phyloP scores from a whole-genome alignment of 768 basidiomycete species.

The Termitomyces titanicus region DNA sequence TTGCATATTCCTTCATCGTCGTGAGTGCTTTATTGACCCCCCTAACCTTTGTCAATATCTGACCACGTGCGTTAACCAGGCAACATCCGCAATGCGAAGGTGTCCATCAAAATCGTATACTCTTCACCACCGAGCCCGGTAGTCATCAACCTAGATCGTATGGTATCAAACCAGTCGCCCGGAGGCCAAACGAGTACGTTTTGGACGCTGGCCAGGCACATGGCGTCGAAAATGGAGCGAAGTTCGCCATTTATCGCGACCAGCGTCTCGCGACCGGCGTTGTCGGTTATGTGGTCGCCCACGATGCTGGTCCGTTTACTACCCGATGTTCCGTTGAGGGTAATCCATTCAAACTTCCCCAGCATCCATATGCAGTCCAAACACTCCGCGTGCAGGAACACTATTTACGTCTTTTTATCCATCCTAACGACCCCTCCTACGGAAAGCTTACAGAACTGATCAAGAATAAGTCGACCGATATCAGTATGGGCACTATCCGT shows the following conservation, averaged over 20 bases:
- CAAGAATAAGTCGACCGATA: not conserved
- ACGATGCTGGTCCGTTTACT: not conserved
- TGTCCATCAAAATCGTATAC: slow-evolving; percentile 1
- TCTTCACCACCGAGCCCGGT: not conserved
- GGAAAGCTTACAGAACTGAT: not conserved
- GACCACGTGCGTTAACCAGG: not conserved
- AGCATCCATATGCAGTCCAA: not conserved
- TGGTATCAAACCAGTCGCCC: not conserved
- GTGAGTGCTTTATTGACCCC: too few species aligned
- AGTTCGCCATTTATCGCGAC: not conserved
- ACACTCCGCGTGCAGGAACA: not conserved
- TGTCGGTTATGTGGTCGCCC: not conserved
- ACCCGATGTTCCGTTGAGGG: not conserved
- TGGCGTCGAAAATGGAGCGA: not conserved
- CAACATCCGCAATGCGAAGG: slow-evolving; percentile 9
- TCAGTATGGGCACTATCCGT: not conserved
- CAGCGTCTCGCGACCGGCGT: not conserved
- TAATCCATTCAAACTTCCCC: not conserved
- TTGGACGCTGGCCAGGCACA: not conserved
- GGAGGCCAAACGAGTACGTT: not conserved
- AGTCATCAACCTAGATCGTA: not conserved
- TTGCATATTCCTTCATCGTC: not conserved
- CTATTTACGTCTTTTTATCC: not conserved
- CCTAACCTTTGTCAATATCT: not conserved
- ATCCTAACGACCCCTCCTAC: not conserved